Percentiles rank a stretch among this genome's conserved stretches.
These are phyloP conservation scores for Colletotrichum orchidophilum DNA, from an alignment of 2,329 filamentous ascomycete genomes.

Conservation along the genomic window DNA sequence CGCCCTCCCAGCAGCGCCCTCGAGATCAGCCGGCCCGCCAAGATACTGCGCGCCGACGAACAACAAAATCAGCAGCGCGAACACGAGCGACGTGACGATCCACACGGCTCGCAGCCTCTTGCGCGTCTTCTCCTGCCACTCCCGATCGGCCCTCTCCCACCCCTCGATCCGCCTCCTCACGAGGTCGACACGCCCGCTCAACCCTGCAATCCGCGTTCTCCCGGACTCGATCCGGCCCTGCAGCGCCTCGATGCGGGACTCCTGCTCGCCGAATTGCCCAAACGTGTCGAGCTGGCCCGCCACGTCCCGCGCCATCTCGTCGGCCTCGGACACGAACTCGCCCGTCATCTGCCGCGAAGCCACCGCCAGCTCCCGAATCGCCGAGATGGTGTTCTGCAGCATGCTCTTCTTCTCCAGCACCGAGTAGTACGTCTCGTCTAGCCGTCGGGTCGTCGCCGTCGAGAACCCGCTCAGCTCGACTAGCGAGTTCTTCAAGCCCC, in stretches of 20 bases:
- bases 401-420: constrained; percentile 74
- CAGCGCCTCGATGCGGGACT: constrained; percentile 68
- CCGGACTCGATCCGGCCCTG: constrained; percentile 69
- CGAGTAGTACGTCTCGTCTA: constrained; percentile 80
- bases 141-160: constrained; percentile 73
- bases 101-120: constrained; percentile 70
- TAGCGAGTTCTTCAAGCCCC: constrained; percentile 62
- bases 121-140: constrained; percentile 75
- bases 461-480: constrained; percentile 67
- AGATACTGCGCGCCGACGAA: constrained; percentile 48
- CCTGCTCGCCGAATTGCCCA: constrained; percentile 71
- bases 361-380: constrained; percentile 73
- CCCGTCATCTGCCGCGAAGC: constrained; percentile 66
- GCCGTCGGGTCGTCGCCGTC: constrained; percentile 67
- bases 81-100: constrained; percentile 62
- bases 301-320: constrained; percentile 68
- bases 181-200: constrained; percentile 71
- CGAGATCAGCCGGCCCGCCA: constrained; percentile 5
- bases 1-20: not conserved
- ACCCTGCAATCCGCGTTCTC: constrained; percentile 65
- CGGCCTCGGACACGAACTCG: constrained; percentile 68
- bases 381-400: constrained; percentile 71
- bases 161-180: constrained; percentile 72
- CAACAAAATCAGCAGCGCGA: constrained; percentile 58
- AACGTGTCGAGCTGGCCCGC: constrained; percentile 68